A percentile compares a stretch with the other conserved stretches of the same genome.
Evolutionary conservation across 306 rosid species (phyloP).

Genomic region (Abrus precatorius): DNA sequence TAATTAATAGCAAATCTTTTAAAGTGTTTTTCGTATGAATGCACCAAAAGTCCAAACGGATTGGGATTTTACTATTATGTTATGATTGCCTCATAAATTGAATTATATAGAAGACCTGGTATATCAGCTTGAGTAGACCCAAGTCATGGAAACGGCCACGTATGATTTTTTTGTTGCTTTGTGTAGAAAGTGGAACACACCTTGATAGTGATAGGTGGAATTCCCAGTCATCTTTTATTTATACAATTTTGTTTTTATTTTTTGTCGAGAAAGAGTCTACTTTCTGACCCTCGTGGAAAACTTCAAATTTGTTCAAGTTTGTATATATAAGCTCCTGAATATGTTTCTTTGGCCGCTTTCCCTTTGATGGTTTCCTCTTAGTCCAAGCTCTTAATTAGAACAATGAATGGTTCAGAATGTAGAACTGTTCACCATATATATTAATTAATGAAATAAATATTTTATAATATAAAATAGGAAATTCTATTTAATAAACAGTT

Average conservation of each 20-base stretch:
- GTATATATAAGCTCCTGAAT: background rate
- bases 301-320: conserved; percentile 28
- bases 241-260: background rate
- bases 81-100: background rate
- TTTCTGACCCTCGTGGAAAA: conserved; percentile 31
- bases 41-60: background rate
- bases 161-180: conserved; percentile 8
- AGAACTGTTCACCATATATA: too few species aligned
- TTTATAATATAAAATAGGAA: background rate
- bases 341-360: background rate
- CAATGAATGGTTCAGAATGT: too few species aligned
- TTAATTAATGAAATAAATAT: background rate
- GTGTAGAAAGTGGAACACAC: conserved; percentile 16
- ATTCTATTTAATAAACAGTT: background rate
- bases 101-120: conserved; percentile 1
- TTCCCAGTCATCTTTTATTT: background rate
- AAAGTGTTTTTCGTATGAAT: background rate
- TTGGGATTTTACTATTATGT: background rate
- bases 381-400: background rate
- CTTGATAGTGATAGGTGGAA: conserved; percentile 14
- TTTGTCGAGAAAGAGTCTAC: conserved; percentile 16
- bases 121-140: conserved; percentile 38
- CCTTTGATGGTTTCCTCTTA: background rate
- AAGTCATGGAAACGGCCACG: conserved; percentile 31
- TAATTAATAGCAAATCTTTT: background rate